These are phyloP conservation scores for Botrytis byssoidea DNA, from an alignment of 2,329 filamentous ascomycete species.

Conservation along the genomic window DNA sequence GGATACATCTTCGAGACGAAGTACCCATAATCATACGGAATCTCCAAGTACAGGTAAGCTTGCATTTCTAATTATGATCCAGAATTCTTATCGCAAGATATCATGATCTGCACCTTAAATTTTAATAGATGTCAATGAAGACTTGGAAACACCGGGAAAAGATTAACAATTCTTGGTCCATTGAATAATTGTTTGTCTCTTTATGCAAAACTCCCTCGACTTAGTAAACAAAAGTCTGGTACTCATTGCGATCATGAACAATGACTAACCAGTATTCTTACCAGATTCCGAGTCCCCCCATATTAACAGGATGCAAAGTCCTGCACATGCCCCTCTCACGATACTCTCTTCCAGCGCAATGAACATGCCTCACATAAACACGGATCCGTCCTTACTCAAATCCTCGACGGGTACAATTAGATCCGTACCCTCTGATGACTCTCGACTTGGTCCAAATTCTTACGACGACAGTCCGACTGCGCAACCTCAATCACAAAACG, in stretches of 20 bases:
- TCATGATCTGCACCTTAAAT: constrained; percentile 8
- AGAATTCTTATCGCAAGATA: constrained; percentile 6
- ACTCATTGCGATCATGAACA: background rate
- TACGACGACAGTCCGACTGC: constrained; percentile 17
- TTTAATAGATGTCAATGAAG: background rate
- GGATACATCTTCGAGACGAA: constrained; percentile 19
- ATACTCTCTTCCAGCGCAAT: constrained; percentile 30
- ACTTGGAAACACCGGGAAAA: background rate
- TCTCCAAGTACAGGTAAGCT: constrained; percentile 26
- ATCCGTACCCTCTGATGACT: constrained; percentile 34
- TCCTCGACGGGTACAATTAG: constrained; percentile 32
- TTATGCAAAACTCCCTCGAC: constrained; percentile 1
- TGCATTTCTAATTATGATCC: constrained; percentile 13
- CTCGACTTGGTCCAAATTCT: constrained; percentile 22
- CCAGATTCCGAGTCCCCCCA: constrained; percentile 14
- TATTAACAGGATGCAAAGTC: constrained; percentile 1
- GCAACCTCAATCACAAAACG: constrained; percentile 25
- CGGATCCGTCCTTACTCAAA: constrained; percentile 24
- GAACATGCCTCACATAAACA: constrained; percentile 30
- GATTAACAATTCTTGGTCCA: background rate
- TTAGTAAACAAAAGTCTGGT: background rate
- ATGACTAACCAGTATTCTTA: constrained; percentile 12
- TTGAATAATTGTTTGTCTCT: constrained; percentile 4
- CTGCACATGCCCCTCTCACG: constrained; percentile 19
- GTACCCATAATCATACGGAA: constrained; percentile 27